A percentile compares a stretch with the other conserved stretches of the same genome.
phyloP scores from a whole-genome alignment of 352 stramenopile species.

The Phytopythium ostracodes region DNA sequence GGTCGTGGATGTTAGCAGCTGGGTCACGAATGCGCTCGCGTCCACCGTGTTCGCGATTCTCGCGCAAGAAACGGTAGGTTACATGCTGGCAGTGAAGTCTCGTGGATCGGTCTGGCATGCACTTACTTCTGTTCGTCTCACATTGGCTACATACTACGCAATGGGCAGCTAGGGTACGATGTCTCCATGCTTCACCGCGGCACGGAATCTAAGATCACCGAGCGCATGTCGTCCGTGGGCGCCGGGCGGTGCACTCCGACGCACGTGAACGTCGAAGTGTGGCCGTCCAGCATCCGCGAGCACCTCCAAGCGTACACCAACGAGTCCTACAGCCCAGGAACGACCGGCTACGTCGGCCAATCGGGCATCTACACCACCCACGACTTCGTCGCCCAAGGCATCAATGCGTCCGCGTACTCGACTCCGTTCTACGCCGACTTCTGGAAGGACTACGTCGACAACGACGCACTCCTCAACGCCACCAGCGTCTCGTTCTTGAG shows the following conservation, averaged over 20 bases:
- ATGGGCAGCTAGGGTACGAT: constrained; percentile 22
- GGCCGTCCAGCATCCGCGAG: constrained; percentile 23
- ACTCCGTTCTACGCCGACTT: constrained; percentile 33
- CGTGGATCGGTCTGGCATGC: too few relatives aligned
- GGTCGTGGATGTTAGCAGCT: constrained; percentile 28
- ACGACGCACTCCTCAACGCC: constrained; percentile 29
- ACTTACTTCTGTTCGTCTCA: too few relatives aligned
- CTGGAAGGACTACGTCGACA: constrained; percentile 43
- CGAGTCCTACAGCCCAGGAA: constrained; percentile 32
- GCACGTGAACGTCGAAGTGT: constrained; percentile 57
- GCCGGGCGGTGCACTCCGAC: constrained; percentile 39
- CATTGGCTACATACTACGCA: too few relatives aligned
- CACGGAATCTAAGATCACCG: constrained; percentile 8
- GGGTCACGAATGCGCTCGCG: constrained; percentile 33
- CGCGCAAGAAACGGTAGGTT: constrained; percentile 30
- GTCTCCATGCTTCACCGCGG: constrained; percentile 16
- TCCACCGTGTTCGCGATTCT: constrained; percentile 42
- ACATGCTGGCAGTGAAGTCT: background rate
- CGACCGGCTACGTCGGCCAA: constrained; percentile 32
- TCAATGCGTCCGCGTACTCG: constrained; percentile 9
- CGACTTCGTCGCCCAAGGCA: constrained; percentile 23
- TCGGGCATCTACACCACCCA: constrained; percentile 43
- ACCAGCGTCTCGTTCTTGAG: constrained; percentile 19
- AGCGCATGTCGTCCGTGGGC: constrained; percentile 29
- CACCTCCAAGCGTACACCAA: constrained; percentile 36